phyloP scores from a whole-genome alignment of 768 basidiomycete genomes.

The Mycena olivaceomarginata region DNA sequence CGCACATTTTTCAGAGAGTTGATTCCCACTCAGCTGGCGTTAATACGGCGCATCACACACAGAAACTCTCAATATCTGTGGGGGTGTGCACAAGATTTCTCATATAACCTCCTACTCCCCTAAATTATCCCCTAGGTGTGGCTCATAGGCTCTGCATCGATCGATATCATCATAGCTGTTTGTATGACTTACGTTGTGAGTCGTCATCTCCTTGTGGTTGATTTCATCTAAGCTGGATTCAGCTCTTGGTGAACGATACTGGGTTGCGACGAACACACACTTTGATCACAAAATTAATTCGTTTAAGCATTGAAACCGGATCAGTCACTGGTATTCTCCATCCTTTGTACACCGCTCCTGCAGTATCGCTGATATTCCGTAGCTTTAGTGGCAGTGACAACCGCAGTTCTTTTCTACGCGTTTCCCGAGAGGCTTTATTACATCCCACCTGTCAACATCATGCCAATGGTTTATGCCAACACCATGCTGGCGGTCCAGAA shows the following conservation, averaged over 20 bases:
- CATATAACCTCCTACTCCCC: not conserved
- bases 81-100: not conserved
- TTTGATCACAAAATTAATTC: not conserved
- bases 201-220: not conserved
- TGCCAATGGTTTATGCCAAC: constrained; percentile 9
- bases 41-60: not conserved
- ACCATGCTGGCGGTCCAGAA: constrained; percentile 4
- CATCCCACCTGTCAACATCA: constrained; percentile 3
- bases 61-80: constrained; percentile 4
- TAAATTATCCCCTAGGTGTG: not conserved
- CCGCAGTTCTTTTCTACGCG: constrained; percentile 7
- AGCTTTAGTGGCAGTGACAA: constrained; percentile 3
- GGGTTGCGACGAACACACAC: not conserved
- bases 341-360: not conserved
- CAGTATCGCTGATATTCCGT: not conserved
- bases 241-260: constrained; percentile 1
- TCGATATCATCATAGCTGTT: constrained; percentile 3
- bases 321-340: not conserved
- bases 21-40: not conserved
- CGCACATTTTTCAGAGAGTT: not conserved
- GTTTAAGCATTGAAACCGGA: constrained; percentile 1
- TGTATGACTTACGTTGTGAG: not conserved
- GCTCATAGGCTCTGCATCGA: constrained; percentile 1
- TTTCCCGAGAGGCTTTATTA: constrained; percentile 5
- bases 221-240: not conserved